Evolutionary conservation across 345 rosid species (phyloP), one percentile per base, ranked within the genome.

Genomic region (Acer campestre): DNA sequence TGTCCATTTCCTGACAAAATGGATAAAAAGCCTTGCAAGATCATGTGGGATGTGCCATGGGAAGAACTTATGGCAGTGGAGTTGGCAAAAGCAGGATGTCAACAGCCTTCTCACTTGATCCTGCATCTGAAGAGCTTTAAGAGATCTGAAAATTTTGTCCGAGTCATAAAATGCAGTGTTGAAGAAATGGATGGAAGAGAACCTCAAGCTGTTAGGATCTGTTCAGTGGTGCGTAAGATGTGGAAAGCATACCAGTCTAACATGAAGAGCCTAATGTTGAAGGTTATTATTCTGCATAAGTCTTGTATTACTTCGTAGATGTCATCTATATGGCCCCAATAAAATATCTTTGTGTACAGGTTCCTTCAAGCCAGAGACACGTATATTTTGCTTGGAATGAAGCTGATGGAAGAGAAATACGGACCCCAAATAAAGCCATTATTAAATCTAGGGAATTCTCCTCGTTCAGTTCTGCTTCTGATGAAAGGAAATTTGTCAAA

Each of bases 11-110:
- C 82, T 35, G 94, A 90, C 80, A 93, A 92, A 86, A 88, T 94
- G 94, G 97, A 92, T 75, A 92, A 87, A 81, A 96, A 90, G 75
- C 94, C 99, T 82, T 88, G 91, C 84, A 96, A 93, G 88, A 92
- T 96, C 77, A 84, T 89, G 87, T 96, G 99, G 99, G 98, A 96
- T 82, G 95, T 96, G 78, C 91, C 97, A 18, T 96, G 98, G 98
- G 97, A 92, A 80, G 94, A 92, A 76, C 88, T 96, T 69, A 80
- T 96, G 97, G 86, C 99, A n/a, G 74, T 96, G 86, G 99, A 96
- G 82, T 86, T 96, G 88, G 97, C 97, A 67, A 96, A 92, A 88
- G 97, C 94, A 31, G 97, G 98, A 75, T 78, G 78, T 68, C 84
- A 66, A 53, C 88, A 79, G 78, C 97, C 99, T 82, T 94, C 99